Evolutionary conservation across 805 yeast genomes (phyloP).

Genomic region (Ogataea pilisensis): DNA sequence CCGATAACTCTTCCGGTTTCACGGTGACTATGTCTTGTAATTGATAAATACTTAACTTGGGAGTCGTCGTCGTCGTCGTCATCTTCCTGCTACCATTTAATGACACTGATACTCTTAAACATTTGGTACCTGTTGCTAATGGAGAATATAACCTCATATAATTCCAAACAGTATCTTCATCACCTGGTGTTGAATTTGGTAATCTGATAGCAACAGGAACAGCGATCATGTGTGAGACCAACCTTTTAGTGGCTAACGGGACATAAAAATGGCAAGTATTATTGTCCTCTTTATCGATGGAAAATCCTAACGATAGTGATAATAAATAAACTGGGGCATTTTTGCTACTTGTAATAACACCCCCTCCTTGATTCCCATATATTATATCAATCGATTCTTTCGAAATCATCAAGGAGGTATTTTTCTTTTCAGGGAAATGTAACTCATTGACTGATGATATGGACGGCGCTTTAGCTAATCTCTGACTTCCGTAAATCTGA

Average conservation of each 20-base stretch:
- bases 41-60: background rate
- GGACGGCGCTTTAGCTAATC: background rate
- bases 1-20: background rate
- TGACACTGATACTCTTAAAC: constrained; percentile 7
- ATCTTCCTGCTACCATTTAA: no score
- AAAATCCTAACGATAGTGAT: constrained; percentile 19
- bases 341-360: no score
- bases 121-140: background rate
- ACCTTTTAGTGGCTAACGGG: constrained; percentile 23
- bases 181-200: background rate
- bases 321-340: constrained; percentile 13
- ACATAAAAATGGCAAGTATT: constrained; percentile 19
- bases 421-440: background rate
- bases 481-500: constrained; percentile 18
- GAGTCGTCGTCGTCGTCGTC: no score
- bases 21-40: background rate
- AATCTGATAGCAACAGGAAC: background rate
- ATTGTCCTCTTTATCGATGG: constrained; percentile 15
- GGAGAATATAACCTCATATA: background rate
- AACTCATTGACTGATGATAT: background rate
- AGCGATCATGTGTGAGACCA: constrained; percentile 1
- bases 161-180: background rate
- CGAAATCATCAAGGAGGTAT: background rate
- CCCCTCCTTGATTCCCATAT: background rate
- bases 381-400: background rate